Base-by-base conservation (phyloP, 257 asterid genomes). In the Lycium ferocissimum region DNA sequence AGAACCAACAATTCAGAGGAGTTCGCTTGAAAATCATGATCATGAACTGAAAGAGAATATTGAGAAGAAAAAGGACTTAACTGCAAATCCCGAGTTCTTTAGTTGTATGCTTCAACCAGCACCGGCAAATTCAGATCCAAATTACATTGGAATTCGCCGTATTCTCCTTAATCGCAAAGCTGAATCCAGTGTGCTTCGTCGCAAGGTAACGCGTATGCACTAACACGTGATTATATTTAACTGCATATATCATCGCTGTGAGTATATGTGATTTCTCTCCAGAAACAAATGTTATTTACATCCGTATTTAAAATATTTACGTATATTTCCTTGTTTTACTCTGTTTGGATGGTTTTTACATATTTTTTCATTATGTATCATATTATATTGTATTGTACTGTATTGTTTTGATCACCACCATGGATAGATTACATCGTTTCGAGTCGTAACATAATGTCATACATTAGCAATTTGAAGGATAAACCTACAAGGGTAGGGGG, bases 61-160 rank as follows among this genome's bases (percentile, higher is more conserved):
- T 49, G 86, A 84, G 80, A 85, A 85, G 54, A 89, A 90, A 80
- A 89, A 84, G 54, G 89, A 84, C 84, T 72, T 56, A 49, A 83
- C 84, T 58, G 85, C 86, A 79, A 98, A 96, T 95, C 98, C 95
- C 26, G 97, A 92, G 15, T 92, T 91, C 86, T 93, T 91, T 89
- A 88, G 98, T 87, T 97, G 98, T 87, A 88, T 95, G 94, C 98
- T 97, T 89, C 99, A 97, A 92, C 96, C 97, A 86, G 88, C 91
- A 84, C 93, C 91, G 38, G 58, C 94, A 37, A 91, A 90, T 83
- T 95, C 99, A 81, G 97, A 94, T 91, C 96, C 95, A 14, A 92
- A 90, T 87, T 95, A 95, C 91, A 88, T 95, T 66, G 98, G 98
- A 79, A 90, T 97, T 80, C 98, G 99, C 87, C 98, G 99, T 83